Evolutionary conservation across 306 rosid species (phyloP).

Genomic region (Astragalus glycyphyllos): DNA sequence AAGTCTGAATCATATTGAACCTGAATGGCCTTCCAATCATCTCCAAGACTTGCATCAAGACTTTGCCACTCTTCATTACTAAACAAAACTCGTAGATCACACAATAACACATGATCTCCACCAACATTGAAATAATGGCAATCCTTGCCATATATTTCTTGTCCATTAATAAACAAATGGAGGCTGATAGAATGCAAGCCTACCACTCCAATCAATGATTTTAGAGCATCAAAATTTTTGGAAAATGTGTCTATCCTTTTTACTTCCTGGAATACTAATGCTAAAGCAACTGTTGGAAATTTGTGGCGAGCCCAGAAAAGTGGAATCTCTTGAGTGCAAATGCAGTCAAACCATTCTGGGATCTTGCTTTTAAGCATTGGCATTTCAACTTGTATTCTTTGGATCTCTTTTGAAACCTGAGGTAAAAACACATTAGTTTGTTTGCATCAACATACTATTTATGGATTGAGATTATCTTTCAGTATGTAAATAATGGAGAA

Average conservation of each 20-base stretch:
- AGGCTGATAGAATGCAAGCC: neutral
- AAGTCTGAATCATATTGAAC: neutral
- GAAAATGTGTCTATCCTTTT: neutral
- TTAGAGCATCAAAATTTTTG: neutral
- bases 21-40: slow-evolving; percentile 35
- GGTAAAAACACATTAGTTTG: slow-evolving; percentile 1
- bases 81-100: slow-evolving; percentile 30
- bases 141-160: neutral
- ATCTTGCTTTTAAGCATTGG: slow-evolving; percentile 15
- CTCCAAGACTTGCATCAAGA: slow-evolving; percentile 34
- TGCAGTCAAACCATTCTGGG: slow-evolving; percentile 19
- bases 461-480: neutral
- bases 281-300: slow-evolving; percentile 14
- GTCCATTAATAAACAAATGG: neutral
- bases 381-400: slow-evolving; percentile 17
- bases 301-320: slow-evolving; percentile 29
- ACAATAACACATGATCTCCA: neutral
- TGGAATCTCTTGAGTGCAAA: neutral
- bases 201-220: neutral
- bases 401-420: neutral
- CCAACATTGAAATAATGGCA: neutral
- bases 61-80: slow-evolving; percentile 24
- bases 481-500: neutral
- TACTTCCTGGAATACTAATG: slow-evolving; percentile 14
- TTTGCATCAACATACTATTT: slow-evolving; percentile 6